phyloP scores from a whole-genome alignment of 306 rosid genomes.

The Carpinus viminea region DNA sequence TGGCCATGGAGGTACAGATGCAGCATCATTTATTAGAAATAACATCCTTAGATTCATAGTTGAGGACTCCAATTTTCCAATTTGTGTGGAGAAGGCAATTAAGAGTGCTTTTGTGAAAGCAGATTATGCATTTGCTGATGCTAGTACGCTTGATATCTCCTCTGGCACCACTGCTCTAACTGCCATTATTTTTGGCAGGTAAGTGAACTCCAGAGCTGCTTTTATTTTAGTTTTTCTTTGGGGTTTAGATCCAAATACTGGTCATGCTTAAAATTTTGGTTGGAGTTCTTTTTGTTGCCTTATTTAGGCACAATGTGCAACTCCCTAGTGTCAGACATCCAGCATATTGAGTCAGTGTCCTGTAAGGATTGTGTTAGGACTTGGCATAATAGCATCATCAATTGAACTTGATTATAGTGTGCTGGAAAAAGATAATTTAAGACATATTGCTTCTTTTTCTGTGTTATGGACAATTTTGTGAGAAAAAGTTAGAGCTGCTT shows the following conservation, averaged over 20 bases:
- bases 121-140: constrained; percentile 79
- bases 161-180: constrained; percentile 87
- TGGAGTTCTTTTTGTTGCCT: not conserved
- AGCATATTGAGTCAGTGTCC: constrained; percentile 5
- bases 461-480: not conserved
- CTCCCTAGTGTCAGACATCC: not conserved
- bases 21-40: constrained; percentile 65
- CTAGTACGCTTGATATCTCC: constrained; percentile 71
- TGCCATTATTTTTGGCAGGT: constrained; percentile 68
- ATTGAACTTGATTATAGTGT: not conserved
- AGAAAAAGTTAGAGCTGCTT: not conserved
- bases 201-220: constrained; percentile 16
- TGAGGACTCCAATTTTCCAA: constrained; percentile 71
- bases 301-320: constrained; percentile 11
- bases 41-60: constrained; percentile 68
- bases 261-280: constrained; percentile 3
- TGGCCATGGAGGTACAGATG: constrained; percentile 86
- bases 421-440: not conserved
- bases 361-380: not conserved
- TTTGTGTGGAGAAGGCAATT: constrained; percentile 58
- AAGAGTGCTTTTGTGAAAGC: constrained; percentile 71
- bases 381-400: not conserved
- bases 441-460: not conserved
- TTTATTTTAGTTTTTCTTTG: not conserved
- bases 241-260: not conserved